Evolutionary conservation across 2,329 filamentous ascomycete species (phyloP).

Genomic region (Nothomitra cinnamomea): DNA sequence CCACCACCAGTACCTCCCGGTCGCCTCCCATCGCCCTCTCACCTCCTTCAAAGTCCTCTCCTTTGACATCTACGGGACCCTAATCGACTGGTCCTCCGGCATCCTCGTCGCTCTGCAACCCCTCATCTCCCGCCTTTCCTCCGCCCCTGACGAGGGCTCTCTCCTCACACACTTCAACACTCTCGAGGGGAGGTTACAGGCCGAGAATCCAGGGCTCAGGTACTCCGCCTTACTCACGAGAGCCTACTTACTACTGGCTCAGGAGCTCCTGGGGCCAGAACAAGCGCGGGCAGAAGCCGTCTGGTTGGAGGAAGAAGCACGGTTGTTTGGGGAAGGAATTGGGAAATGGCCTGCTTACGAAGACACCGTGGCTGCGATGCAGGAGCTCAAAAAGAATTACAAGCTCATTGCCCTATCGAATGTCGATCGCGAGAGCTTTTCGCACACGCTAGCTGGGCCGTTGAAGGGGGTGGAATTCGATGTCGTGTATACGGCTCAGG

Average conservation of each 20-base stretch:
- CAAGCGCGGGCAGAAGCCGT: slow-evolving; percentile 23
- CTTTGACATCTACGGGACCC: slow-evolving; percentile 67
- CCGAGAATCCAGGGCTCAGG: slow-evolving; percentile 36
- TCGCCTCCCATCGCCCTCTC: slow-evolving; percentile 8
- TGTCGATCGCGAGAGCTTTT: slow-evolving; percentile 37
- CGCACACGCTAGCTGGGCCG: slow-evolving; percentile 28
- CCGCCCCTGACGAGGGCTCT: slow-evolving; percentile 26
- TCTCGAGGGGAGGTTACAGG: slow-evolving; percentile 34
- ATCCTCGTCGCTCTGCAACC: slow-evolving; percentile 35
- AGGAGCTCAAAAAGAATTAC: slow-evolving; percentile 31
- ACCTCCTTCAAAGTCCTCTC: slow-evolving; percentile 36
- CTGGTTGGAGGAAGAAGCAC: slow-evolving; percentile 32
- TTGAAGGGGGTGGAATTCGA: slow-evolving; percentile 31
- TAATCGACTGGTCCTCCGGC: slow-evolving; percentile 63
- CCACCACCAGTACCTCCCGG: neutral
- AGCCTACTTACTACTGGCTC: slow-evolving; percentile 30
- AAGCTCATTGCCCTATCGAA: slow-evolving; percentile 46
- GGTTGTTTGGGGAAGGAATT: slow-evolving; percentile 35
- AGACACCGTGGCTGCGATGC: slow-evolving; percentile 38
- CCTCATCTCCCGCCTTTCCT: slow-evolving; percentile 23
- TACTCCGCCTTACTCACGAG: slow-evolving; percentile 43
- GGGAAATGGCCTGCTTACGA: slow-evolving; percentile 39
- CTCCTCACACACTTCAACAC: slow-evolving; percentile 26
- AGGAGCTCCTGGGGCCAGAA: slow-evolving; percentile 22
- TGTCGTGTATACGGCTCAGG: slow-evolving; percentile 28